Percentiles rank a stretch among this genome's conserved stretches.
phyloP scores from a whole-genome alignment of 2,329 filamentous ascomycete species.

The Alternaria panax region DNA sequence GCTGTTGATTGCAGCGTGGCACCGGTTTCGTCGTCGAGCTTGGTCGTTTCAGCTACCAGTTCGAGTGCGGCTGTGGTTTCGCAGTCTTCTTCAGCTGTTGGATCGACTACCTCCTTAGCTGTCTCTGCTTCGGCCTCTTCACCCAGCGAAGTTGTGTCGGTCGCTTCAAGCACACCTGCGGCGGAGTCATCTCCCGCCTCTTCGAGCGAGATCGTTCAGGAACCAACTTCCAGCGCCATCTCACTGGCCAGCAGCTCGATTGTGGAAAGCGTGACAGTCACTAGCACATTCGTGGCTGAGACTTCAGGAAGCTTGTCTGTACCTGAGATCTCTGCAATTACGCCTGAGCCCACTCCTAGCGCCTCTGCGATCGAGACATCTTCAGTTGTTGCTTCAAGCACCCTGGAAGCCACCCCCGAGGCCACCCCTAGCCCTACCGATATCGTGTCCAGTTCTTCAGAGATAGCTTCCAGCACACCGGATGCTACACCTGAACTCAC shows the following conservation, averaged over 20 bases:
- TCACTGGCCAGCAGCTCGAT: too few species aligned
- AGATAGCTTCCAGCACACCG: background rate
- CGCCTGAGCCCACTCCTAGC: constrained; percentile 4
- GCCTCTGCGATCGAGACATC: background rate
- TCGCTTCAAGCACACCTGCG: background rate
- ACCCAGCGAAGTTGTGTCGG: background rate
- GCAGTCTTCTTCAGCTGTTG: background rate
- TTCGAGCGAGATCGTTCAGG: background rate
- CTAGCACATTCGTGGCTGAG: background rate
- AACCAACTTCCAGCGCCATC: too few species aligned
- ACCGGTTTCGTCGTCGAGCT: background rate
- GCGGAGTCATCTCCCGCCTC: background rate
- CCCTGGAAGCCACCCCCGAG: background rate
- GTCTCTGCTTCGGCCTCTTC: background rate
- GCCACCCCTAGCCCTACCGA: background rate
- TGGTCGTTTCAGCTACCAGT: background rate
- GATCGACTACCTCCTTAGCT: background rate
- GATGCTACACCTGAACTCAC: background rate
- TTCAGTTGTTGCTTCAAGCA: background rate
- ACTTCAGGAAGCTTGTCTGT: background rate
- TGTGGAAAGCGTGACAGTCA: background rate
- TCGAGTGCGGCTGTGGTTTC: background rate
- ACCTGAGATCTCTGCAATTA: background rate
- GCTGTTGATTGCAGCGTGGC: background rate
- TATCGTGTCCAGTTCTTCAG: background rate